Conservation (phyloP, 768 basidiomycete species). For the Lactarius hengduanensis region DNA sequence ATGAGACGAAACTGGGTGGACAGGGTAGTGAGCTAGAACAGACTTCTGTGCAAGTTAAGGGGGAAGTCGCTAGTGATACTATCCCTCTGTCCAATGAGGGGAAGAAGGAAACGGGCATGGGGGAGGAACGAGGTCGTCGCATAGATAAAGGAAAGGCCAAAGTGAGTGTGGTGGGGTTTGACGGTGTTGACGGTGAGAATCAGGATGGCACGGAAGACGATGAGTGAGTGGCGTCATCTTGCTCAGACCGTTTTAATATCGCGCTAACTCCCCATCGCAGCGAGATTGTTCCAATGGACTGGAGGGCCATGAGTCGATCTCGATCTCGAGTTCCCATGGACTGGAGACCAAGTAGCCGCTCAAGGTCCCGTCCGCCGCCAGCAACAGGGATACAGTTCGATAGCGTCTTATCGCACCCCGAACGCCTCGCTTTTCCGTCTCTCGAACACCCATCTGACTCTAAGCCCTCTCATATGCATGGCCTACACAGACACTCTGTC, state of each 20-base stretch:
- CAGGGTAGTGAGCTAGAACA: constrained; percentile 25
- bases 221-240: constrained; percentile 55
- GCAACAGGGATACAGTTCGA: constrained; percentile 35
- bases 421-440: constrained; percentile 29
- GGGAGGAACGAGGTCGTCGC: constrained; percentile 64
- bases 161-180: constrained; percentile 80
- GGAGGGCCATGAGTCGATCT: constrained; percentile 88
- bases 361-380: constrained; percentile 73
- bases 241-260: constrained; percentile 27
- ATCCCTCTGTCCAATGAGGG: constrained; percentile 21
- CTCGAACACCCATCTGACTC: constrained; percentile 27
- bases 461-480: constrained; percentile 45
- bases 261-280: constrained; percentile 39
- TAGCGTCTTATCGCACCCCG: constrained; percentile 30
- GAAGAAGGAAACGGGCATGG: constrained; percentile 28
- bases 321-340: constrained; percentile 91
- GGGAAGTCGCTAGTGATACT: constrained; percentile 28
- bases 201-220: constrained; percentile 70
- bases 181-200: constrained; percentile 73
- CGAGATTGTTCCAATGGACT: constrained; percentile 77
- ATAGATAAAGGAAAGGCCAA: constrained; percentile 79
- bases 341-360: constrained; percentile 78
- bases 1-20: constrained; percentile 45
- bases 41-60: constrained; percentile 27
- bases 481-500: constrained; percentile 37